Conservation (phyloP, 2,329 filamentous ascomycete species). For the Drechslerella coelobrocha region DNA sequence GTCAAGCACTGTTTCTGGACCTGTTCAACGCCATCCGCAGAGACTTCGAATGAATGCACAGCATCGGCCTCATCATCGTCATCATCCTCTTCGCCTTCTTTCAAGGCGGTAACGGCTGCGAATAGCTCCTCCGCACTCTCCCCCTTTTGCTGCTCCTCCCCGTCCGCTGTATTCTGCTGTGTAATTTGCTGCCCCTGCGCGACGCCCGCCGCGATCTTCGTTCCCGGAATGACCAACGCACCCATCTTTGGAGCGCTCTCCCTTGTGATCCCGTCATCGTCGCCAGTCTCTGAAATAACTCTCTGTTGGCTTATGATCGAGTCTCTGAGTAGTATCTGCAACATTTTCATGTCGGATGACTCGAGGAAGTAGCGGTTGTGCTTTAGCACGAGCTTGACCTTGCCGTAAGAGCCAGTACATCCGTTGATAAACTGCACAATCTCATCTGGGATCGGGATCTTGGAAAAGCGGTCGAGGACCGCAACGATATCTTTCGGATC, state of each 20-base stretch:
- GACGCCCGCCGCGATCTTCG: slow-evolving; percentile 87
- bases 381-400: slow-evolving; percentile 92
- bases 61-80: slow-evolving; percentile 78
- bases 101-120: slow-evolving; percentile 65
- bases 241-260: slow-evolving; percentile 85
- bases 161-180: slow-evolving; percentile 56
- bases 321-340: slow-evolving; percentile 86
- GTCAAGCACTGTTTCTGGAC: slow-evolving; percentile 90
- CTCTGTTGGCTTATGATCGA: slow-evolving; percentile 79
- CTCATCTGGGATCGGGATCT: slow-evolving; percentile 81
- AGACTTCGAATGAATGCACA: slow-evolving; percentile 92
- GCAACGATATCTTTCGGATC: slow-evolving; percentile 88
- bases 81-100: slow-evolving; percentile 75
- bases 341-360: slow-evolving; percentile 82
- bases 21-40: slow-evolving; percentile 78
- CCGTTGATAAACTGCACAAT: slow-evolving; percentile 80
- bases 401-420: slow-evolving; percentile 89
- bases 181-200: slow-evolving; percentile 67
- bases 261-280: slow-evolving; percentile 73
- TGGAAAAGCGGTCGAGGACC: slow-evolving; percentile 84
- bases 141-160: slow-evolving; percentile 65
- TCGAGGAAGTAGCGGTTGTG: slow-evolving; percentile 95
- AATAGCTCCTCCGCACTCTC: slow-evolving; percentile 68
- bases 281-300: slow-evolving; percentile 67
- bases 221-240: slow-evolving; percentile 89